Base-by-base conservation (phyloP, 2,329 filamentous ascomycete genomes). In the Colletotrichum sublineola region DNA sequence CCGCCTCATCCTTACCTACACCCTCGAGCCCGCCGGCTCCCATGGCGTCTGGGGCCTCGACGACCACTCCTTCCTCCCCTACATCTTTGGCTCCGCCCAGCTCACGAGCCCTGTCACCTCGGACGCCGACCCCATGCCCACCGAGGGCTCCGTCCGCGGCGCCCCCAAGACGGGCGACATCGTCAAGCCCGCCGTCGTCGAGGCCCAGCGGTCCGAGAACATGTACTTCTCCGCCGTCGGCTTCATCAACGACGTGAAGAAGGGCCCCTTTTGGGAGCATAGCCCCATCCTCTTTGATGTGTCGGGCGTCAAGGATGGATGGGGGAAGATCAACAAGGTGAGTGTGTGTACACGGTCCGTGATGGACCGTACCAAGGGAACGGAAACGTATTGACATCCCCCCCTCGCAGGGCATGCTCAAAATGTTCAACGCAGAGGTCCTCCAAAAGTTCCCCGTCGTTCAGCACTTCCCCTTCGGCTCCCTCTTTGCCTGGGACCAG, bases 21-120 rank as follows among this genome's bases (percentile, higher is more conserved):
- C 92, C 0, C 89, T 99, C 29, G 96, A 99, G 79, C 96, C 96
- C 5, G 96, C 96, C 7, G 96, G 96, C 2, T 97, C 96, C 1
- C 96, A 98, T 79, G 96, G 96, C 3, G 96, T 99, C 29, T 99
- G 96, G 96, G 96, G 96, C 29, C 87, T 99, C n/a, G 96, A 99
- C 80, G 96, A 99, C 81, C 96, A 99, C 82, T 95, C 91, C 11
- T 98, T 99, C 80, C 82, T 96, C 36, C 93, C 96, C 0, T 99
- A 98, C 81, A 94, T 99, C 68, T 95, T 98, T 75, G 96, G 96
- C 42, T 97, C 95, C 2, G 95, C 96, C 0, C 96, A 99, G 80
- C 86, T 97, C 52, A 92, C 92, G 12, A 92, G 94, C 0, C 89
- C 95, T 1, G 93, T 97, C 75, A 84, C 85, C 38, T 86, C 89